Conservation (phyloP, 2,329 filamentous ascomycete genomes). For the Phialophora expanda region DNA sequence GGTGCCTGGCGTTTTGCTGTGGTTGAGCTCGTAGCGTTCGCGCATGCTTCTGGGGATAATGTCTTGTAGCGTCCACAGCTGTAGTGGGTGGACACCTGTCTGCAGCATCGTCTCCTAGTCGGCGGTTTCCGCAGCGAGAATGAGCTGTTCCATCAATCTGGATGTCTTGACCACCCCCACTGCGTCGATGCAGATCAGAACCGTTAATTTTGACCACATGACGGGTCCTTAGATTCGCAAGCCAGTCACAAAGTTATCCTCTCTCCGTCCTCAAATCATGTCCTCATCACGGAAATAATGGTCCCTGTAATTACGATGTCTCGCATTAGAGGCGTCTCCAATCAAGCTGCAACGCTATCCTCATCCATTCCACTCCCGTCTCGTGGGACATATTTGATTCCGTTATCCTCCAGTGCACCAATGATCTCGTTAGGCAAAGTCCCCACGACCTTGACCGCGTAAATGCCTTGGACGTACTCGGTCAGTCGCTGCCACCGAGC, state of each 20-base stretch:
- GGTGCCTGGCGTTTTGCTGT: neutral
- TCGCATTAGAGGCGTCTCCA: neutral
- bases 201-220: neutral
- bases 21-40: constrained; percentile 4
- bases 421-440: constrained; percentile 64
- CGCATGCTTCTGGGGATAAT: neutral
- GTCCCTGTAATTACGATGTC: neutral
- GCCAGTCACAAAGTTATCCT: neutral
- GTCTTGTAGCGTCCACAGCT: neutral
- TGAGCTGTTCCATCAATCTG: neutral
- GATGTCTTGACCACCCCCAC: neutral
- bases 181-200: neutral
- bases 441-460: constrained; percentile 93
- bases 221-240: neutral
- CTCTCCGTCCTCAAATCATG: neutral
- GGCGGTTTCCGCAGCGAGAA: neutral
- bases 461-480: constrained; percentile 84
- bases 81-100: neutral
- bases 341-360: constrained; percentile 45
- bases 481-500: constrained; percentile 95
- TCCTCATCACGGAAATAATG: neutral
- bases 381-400: constrained; percentile 65
- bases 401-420: constrained; percentile 61
- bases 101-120: neutral
- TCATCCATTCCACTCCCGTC: constrained; percentile 56